A percentile compares a stretch with the other conserved stretches of the same genome.
Evolutionary conservation across 202 grass and related monocot species (phyloP).

Genomic region (Saccharum hybrid): DNA sequence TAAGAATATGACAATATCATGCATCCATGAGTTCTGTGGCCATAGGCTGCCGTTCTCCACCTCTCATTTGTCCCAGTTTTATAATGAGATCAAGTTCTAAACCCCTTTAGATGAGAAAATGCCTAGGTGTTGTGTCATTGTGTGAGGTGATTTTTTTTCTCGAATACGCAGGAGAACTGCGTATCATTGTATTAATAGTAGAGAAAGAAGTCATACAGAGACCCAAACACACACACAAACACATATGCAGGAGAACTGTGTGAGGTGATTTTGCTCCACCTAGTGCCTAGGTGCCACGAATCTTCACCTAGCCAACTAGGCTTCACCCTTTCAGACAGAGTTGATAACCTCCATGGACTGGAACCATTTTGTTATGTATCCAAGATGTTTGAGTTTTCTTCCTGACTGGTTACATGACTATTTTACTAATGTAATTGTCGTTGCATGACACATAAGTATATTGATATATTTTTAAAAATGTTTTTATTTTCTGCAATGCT

Average conservation of each 20-base stretch:
- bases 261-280: background rate
- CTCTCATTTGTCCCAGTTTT: background rate
- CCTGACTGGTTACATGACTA: background rate
- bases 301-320: background rate
- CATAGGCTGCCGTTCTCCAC: background rate
- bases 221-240: no score
- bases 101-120: background rate
- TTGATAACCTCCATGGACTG: background rate
- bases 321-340: background rate
- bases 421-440: constrained; percentile 11
- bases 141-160: background rate
- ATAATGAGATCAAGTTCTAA: background rate
- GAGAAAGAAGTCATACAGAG: no score
- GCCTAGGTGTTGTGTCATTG: background rate
- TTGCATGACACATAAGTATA: constrained; percentile 20
- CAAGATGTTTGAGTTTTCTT: constrained; percentile 20
- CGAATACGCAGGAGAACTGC: no score
- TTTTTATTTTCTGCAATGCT: background rate
- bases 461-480: constrained; percentile 1
- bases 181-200: no score
- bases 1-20: background rate
- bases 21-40: background rate
- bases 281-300: background rate
- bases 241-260: background rate
- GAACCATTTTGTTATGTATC: constrained; percentile 18